Conservation (phyloP, 1,284 basidiomycete species). For the Ustilago vetiveriae region DNA sequence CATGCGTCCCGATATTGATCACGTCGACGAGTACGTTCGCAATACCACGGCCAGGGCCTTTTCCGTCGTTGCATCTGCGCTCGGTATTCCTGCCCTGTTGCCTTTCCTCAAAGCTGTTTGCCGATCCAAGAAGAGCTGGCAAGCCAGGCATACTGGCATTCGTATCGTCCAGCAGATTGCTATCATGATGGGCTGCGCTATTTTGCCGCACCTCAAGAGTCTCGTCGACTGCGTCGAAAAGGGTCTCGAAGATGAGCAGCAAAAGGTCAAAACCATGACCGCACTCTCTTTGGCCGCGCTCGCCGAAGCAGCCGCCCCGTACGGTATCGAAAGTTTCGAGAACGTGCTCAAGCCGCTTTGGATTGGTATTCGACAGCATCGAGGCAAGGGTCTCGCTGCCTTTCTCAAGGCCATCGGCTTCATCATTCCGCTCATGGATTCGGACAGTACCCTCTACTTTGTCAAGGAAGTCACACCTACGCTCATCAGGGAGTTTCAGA, state of each 20-base stretch:
- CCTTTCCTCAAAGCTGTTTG: slow-evolving; percentile 99
- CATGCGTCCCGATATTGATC: slow-evolving; percentile 99
- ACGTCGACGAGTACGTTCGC: slow-evolving; percentile 98
- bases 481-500: slow-evolving; percentile 97
- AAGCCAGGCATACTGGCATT: slow-evolving; percentile 98
- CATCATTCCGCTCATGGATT: slow-evolving; percentile 99
- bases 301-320: slow-evolving; percentile 95
- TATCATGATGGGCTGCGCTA: slow-evolving; percentile 99
- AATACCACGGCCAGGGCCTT: slow-evolving; percentile 99
- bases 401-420: slow-evolving; percentile 99
- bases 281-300: slow-evolving; percentile 94
- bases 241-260: slow-evolving; percentile 95
- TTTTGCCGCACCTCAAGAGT: slow-evolving; percentile 94
- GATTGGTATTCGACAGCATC: slow-evolving; percentile 96
- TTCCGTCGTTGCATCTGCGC: slow-evolving; percentile 96
- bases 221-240: slow-evolving; percentile 96
- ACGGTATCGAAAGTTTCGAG: slow-evolving; percentile 99
- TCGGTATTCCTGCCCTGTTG: slow-evolving; percentile 95
- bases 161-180: slow-evolving; percentile 99
- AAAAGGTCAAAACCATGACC: slow-evolving; percentile 99
- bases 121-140: slow-evolving; percentile 99
- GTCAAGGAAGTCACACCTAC: slow-evolving; percentile 66
- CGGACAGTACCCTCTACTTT: slow-evolving; percentile 73
- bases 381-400: slow-evolving; percentile 96
- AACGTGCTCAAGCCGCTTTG: slow-evolving; percentile 97